Conservation (phyloP, 164 flowering plant species). For the Macadamia tetraphylla region DNA sequence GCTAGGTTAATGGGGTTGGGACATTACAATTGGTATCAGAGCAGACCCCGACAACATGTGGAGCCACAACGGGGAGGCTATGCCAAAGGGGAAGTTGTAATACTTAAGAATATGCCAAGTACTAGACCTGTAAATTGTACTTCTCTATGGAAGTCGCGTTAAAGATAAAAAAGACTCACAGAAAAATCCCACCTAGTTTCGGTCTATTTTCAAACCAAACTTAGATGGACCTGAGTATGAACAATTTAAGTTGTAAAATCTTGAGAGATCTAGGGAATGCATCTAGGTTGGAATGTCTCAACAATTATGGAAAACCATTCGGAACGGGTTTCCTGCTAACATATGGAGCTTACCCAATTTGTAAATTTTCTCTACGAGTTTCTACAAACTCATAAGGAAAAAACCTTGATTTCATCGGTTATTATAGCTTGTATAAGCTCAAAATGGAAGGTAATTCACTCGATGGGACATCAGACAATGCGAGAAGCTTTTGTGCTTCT, state of each 20-base stretch:
- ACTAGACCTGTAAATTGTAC: constrained; percentile 45
- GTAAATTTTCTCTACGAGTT: constrained; percentile 63
- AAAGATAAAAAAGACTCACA: constrained; percentile 47
- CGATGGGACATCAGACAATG: constrained; percentile 69
- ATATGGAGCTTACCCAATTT: constrained; percentile 68
- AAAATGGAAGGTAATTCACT: constrained; percentile 60
- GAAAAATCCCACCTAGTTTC: constrained; percentile 73
- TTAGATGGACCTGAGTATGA: constrained; percentile 63
- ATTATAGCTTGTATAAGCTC: constrained; percentile 57
- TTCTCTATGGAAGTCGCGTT: constrained; percentile 46
- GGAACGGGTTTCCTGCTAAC: constrained; percentile 35
- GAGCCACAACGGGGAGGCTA: too few species aligned
- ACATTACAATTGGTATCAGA: too few species aligned
- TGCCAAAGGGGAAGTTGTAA: too few species aligned
- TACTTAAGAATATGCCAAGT: too few species aligned
- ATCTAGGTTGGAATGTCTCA: constrained; percentile 36
- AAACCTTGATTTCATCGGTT: constrained; percentile 73
- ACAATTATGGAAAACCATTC: constrained; percentile 57
- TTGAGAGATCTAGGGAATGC: constrained; percentile 65
- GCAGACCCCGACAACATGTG: too few species aligned
- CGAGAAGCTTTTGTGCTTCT: constrained; percentile 51
- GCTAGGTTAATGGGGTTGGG: too few species aligned
- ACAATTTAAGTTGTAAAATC: constrained; percentile 55
- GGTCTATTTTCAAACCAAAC: constrained; percentile 49
- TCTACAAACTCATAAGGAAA: constrained; percentile 34